Evolutionary conservation across 176 grass and related monocot species (phyloP).

Genomic region (Aechmea fasciata): DNA sequence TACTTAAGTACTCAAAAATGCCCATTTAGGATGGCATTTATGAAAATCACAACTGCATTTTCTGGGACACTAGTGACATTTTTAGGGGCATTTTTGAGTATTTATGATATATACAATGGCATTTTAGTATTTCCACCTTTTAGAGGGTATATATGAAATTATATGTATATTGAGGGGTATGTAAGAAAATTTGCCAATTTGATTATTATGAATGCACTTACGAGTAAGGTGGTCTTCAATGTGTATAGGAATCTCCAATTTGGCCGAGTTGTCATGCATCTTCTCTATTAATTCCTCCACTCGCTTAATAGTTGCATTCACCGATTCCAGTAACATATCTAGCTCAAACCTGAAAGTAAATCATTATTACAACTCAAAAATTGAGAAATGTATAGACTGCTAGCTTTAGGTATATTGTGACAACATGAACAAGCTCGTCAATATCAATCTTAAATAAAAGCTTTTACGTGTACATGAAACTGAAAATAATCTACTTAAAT

Average conservation of each 20-base stretch:
- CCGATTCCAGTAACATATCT: conserved; percentile 27
- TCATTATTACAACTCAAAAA: neutral
- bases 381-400: neutral
- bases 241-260: conserved; percentile 13
- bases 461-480: no score
- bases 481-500: no score
- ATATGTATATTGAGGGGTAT: neutral
- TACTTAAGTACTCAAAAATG: no score
- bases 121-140: no score
- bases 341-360: conserved; percentile 18
- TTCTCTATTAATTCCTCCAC: conserved; percentile 27
- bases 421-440: no score
- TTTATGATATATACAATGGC: no score
- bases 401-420: neutral
- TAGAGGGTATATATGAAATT: no score
- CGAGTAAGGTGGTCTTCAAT: conserved; percentile 20
- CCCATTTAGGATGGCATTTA: no score
- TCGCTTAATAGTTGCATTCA: conserved; percentile 23
- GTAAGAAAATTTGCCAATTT: neutral
- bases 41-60: no score
- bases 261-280: conserved; percentile 13
- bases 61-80: no score
- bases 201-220: neutral
- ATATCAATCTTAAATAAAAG: no score
- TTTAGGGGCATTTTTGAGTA: no score